Evolutionary conservation across 176 grass and related monocot genomes (phyloP).

Genomic region (Avena eriantha): DNA sequence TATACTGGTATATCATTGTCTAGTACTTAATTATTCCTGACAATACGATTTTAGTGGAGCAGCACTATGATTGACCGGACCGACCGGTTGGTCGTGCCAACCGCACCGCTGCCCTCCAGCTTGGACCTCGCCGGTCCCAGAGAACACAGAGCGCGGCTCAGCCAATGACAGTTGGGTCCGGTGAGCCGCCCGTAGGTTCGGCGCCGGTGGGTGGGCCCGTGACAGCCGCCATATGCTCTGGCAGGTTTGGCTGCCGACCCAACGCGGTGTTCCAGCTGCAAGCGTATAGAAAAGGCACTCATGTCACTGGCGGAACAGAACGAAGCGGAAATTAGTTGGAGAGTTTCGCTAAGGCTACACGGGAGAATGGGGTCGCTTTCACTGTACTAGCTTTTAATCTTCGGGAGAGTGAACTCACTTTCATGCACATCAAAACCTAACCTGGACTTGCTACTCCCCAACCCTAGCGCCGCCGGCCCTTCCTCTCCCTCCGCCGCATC

Average conservation of each 20-base stretch:
- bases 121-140: slow-evolving; percentile 17
- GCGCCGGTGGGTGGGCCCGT: slow-evolving; percentile 28
- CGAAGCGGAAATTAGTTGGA: not conserved
- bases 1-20: too few relatives aligned
- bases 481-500: too few relatives aligned
- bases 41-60: too few relatives aligned
- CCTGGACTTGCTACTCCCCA: too few relatives aligned
- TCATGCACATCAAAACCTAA: too few relatives aligned
- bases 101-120: slow-evolving; percentile 33
- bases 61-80: not conserved
- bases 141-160: not conserved
- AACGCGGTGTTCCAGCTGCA: slow-evolving; percentile 44
- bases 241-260: slow-evolving; percentile 22
- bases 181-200: not conserved
- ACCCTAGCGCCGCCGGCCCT: too few relatives aligned
- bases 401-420: too few relatives aligned
- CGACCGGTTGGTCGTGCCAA: not conserved
- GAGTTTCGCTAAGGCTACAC: slow-evolving; percentile 15
- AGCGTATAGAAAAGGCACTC: not conserved
- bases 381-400: not conserved
- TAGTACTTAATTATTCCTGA: too few relatives aligned
- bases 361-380: slow-evolving; percentile 12
- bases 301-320: not conserved
- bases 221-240: not conserved
- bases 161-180: not conserved